These are phyloP conservation scores for Pezicula neosporulosa DNA, from an alignment of 2,329 filamentous ascomycete species.

Conservation along the genomic window DNA sequence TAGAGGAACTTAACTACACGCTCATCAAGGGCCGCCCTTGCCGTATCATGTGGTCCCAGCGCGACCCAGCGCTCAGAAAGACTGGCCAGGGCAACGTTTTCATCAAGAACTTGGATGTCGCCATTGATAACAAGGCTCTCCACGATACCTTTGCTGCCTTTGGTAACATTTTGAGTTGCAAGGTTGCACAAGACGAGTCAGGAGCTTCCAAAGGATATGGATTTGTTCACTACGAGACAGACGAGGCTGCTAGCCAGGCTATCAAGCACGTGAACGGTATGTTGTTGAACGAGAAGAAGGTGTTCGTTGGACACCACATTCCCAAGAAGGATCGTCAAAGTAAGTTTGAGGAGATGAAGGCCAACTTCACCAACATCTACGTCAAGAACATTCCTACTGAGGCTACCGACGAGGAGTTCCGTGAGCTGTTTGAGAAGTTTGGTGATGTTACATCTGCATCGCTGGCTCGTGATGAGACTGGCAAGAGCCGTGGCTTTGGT, in stretches of 20 bases:
- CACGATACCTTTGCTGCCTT: slow-evolving; percentile 99
- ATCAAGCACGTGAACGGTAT: slow-evolving; percentile 99
- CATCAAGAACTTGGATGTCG: slow-evolving; percentile 99
- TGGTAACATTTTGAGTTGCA: slow-evolving; percentile 98
- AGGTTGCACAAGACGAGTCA: slow-evolving; percentile 96
- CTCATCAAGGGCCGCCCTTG: slow-evolving; percentile 98
- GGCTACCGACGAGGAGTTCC: slow-evolving; percentile 90
- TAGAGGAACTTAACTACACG: slow-evolving; percentile 99
- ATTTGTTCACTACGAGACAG: slow-evolving; percentile 99
- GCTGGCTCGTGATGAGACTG: slow-evolving; percentile 81
- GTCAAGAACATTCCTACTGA: slow-evolving; percentile 95
- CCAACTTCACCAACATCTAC: slow-evolving; percentile 99
- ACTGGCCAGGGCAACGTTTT: slow-evolving; percentile 99
- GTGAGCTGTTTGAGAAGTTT: slow-evolving; percentile 84
- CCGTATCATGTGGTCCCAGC: slow-evolving; percentile 99
- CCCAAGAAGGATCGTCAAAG: slow-evolving; percentile 99
- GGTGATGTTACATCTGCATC: slow-evolving; percentile 96
- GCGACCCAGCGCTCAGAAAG: slow-evolving; percentile 97
- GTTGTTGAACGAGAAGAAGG: slow-evolving; percentile 99
- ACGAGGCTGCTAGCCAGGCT: slow-evolving; percentile 91
- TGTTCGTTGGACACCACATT: slow-evolving; percentile 98
- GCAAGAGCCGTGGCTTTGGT: slow-evolving; percentile 92
- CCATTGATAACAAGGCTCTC: slow-evolving; percentile 99
- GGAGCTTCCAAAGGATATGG: slow-evolving; percentile 98
- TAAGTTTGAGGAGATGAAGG: slow-evolving; percentile 99